phyloP scores from a whole-genome alignment of 2,329 filamentous ascomycete species.

The Alternaria dauci region DNA sequence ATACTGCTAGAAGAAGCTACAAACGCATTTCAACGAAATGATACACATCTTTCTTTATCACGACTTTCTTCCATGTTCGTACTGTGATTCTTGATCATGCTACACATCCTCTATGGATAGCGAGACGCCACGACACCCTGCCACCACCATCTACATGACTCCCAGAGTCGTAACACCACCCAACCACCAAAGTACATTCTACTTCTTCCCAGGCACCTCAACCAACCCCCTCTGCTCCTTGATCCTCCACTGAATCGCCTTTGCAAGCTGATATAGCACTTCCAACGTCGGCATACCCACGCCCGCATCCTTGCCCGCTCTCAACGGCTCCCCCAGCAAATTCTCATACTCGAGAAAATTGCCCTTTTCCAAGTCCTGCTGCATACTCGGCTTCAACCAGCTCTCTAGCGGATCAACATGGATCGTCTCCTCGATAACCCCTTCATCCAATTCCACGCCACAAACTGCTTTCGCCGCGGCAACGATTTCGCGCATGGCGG shows the following conservation, averaged over 20 bases:
- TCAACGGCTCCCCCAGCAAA: slow-evolving; percentile 65
- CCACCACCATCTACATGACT: background rate
- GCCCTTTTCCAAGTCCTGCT: slow-evolving; percentile 63
- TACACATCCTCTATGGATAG: too few species aligned
- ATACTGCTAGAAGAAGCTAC: too few species aligned
- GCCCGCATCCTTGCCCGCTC: slow-evolving; percentile 59
- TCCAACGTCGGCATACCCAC: slow-evolving; percentile 61
- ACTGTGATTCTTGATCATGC: too few species aligned
- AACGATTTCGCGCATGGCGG: slow-evolving; percentile 64
- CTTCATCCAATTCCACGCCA: slow-evolving; percentile 56
- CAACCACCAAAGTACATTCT: background rate
- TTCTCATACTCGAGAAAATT: slow-evolving; percentile 66
- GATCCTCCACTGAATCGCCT: slow-evolving; percentile 59
- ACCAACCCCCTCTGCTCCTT: slow-evolving; percentile 57
- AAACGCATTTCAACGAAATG: too few species aligned
- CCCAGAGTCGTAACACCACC: background rate
- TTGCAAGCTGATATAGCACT: slow-evolving; percentile 59
- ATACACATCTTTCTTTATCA: background rate
- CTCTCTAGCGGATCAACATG: slow-evolving; percentile 59
- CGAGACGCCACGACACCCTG: too few species aligned
- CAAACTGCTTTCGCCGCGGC: slow-evolving; percentile 54
- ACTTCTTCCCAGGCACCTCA: slow-evolving; percentile 29
- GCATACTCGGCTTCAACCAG: slow-evolving; percentile 64
- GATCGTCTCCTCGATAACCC: slow-evolving; percentile 58
- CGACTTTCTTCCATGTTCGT: too few species aligned